Conservation (phyloP, 495 filamentous ascomycete genomes). For the Cenococcum geophilum region DNA sequence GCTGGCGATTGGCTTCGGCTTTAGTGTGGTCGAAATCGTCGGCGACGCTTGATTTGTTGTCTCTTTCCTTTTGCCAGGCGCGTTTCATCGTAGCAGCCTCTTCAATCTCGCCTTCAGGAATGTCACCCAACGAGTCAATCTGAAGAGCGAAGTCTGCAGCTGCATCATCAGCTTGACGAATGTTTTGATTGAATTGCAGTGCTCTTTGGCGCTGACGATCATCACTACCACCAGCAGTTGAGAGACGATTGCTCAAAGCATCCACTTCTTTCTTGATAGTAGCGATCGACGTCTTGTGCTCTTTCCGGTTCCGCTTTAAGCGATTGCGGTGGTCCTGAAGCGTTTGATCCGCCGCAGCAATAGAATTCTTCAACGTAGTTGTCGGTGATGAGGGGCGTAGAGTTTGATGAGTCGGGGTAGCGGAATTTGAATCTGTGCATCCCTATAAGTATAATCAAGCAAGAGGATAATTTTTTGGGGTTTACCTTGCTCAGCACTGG, state of each 20-base stretch:
- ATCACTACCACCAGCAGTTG: conserved; percentile 70
- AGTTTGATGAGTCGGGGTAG: conserved; percentile 61
- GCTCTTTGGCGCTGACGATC: conserved; percentile 76
- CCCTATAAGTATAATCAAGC: conserved; percentile 36
- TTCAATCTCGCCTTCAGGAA: conserved; percentile 61
- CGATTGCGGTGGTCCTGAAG: conserved; percentile 69
- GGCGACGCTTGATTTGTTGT: conserved; percentile 54
- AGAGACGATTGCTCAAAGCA: conserved; percentile 58
- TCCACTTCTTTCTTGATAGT: conserved; percentile 75
- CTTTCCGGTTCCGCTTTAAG: conserved; percentile 68
- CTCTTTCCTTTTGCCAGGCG: conserved; percentile 57
- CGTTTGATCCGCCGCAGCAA: conserved; percentile 70
- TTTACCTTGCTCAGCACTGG: conserved; percentile 59
- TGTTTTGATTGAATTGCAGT: conserved; percentile 68
- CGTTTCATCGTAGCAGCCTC: conserved; percentile 56
- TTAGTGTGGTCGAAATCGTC: conserved; percentile 58
- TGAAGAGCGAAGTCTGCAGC: conserved; percentile 55
- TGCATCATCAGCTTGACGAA: conserved; percentile 76
- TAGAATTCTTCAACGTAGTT: conserved; percentile 82
- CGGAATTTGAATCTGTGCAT: conserved; percentile 37
- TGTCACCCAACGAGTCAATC: conserved; percentile 58
- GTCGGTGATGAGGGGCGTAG: conserved; percentile 65
- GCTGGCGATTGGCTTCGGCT: conserved; percentile 55
- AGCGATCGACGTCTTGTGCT: conserved; percentile 66
- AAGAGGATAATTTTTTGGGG: conserved; percentile 1